Conservation (phyloP, 768 basidiomycete species). For the Podaxis sp. region DNA sequence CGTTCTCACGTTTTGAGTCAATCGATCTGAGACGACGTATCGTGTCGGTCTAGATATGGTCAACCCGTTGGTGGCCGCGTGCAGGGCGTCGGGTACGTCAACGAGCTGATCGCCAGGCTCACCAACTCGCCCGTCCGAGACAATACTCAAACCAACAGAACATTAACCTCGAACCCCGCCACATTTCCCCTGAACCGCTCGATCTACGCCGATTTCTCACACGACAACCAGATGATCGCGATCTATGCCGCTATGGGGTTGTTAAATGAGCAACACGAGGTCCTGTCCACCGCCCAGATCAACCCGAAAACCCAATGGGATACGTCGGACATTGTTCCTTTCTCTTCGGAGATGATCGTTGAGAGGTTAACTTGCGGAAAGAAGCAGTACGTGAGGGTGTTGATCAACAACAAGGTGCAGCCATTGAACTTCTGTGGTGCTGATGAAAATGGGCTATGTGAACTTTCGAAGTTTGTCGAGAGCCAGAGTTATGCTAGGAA, state of each 20-base stretch:
- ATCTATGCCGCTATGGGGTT: constrained; percentile 68
- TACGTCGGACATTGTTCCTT: constrained; percentile 65
- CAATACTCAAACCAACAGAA: constrained; percentile 73
- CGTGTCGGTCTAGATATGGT: constrained; percentile 51
- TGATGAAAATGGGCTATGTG: constrained; percentile 56
- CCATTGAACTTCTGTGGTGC: constrained; percentile 62
- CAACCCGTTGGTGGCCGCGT: constrained; percentile 62
- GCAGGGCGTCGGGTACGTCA: constrained; percentile 85
- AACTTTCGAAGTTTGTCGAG: constrained; percentile 61
- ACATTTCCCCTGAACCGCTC: constrained; percentile 73
- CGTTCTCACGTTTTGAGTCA: not conserved
- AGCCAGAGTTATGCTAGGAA: constrained; percentile 70
- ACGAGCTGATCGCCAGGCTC: constrained; percentile 87
- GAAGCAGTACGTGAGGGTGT: constrained; percentile 62
- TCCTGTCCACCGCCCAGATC: constrained; percentile 33
- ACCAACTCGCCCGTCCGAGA: constrained; percentile 63
- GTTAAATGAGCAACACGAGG: constrained; percentile 34
- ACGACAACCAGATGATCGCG: constrained; percentile 84
- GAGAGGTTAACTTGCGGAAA: constrained; percentile 61
- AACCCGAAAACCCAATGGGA: constrained; percentile 49
- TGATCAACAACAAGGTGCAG: constrained; percentile 76
- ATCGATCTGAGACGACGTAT: not conserved
- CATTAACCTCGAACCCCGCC: constrained; percentile 56
- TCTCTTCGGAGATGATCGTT: constrained; percentile 70
- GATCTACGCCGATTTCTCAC: constrained; percentile 80